Conservation (phyloP, 495 filamentous ascomycete species). For the Penicillium subrubescens region DNA sequence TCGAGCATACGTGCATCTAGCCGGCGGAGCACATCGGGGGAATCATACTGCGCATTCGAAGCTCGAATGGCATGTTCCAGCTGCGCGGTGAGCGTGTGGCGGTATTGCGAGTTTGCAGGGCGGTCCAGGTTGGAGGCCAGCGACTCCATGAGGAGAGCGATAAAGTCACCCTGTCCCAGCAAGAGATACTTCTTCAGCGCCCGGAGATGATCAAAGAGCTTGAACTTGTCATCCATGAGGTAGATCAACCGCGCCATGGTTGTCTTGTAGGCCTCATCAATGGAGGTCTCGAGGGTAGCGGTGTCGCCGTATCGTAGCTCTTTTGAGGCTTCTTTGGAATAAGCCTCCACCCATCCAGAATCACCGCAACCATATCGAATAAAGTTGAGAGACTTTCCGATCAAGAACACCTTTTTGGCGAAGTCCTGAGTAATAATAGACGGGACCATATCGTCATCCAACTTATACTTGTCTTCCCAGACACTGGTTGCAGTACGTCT, state of each 20-base stretch:
- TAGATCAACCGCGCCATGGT: conserved; percentile 95
- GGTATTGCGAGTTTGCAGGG: conserved; percentile 91
- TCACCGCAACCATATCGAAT: conserved; percentile 94
- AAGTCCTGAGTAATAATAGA: conserved; percentile 91
- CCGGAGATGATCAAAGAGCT: conserved; percentile 86
- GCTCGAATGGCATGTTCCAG: conserved; percentile 96
- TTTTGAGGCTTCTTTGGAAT: conserved; percentile 92
- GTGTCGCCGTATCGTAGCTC: conserved; percentile 95
- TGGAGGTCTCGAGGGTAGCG: conserved; percentile 83
- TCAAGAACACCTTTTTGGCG: conserved; percentile 92
- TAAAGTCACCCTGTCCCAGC: conserved; percentile 95
- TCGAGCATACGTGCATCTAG: conserved; percentile 97
- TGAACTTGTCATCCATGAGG: conserved; percentile 92
- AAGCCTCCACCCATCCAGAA: conserved; percentile 91
- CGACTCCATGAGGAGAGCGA: conserved; percentile 95
- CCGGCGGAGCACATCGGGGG: conserved; percentile 85
- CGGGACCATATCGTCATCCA: conserved; percentile 83
- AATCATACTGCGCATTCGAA: conserved; percentile 95
- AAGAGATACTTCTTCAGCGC: conserved; percentile 95
- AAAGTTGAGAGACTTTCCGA: conserved; percentile 97
- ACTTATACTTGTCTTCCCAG: conserved; percentile 96
- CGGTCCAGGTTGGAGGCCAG: conserved; percentile 89
- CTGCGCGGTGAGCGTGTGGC: conserved; percentile 94
- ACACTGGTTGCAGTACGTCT: conserved; percentile 80
- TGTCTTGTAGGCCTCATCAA: conserved; percentile 95